phyloP scores from a whole-genome alignment of 164 flowering plant species.

The Vitis riparia region DNA sequence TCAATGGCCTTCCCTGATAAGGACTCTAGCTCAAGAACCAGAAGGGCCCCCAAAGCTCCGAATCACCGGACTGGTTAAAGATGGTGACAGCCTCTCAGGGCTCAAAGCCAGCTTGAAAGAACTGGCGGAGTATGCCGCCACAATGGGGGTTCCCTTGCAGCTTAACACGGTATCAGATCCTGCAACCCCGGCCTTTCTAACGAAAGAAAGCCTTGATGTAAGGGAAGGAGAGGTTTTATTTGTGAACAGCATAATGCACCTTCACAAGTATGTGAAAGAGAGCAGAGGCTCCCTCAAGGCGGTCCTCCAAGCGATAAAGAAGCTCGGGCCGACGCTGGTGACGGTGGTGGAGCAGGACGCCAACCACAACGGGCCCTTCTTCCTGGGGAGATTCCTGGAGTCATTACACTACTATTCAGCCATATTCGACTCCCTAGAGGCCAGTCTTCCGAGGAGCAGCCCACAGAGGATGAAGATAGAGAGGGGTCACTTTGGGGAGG shows the following conservation, averaged over 20 bases:
- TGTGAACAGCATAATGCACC: constrained; percentile 50
- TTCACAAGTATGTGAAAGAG: constrained; percentile 60
- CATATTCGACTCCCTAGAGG: constrained; percentile 62
- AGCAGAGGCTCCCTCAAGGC: constrained; percentile 56
- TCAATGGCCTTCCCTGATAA: constrained; percentile 60
- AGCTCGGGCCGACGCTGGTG: constrained; percentile 40
- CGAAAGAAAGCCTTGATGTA: constrained; percentile 36
- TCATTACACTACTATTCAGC: constrained; percentile 69
- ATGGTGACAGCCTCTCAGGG: constrained; percentile 9
- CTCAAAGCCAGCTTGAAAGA: constrained; percentile 34
- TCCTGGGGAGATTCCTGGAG: constrained; percentile 67
- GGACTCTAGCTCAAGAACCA: constrained; percentile 41
- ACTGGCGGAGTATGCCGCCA: constrained; percentile 34
- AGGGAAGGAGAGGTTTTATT: constrained; percentile 53
- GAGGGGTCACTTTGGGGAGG: constrained; percentile 46
- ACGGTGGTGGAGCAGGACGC: constrained; percentile 68
- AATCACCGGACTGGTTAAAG: constrained; percentile 39
- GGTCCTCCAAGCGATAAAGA: constrained; percentile 57
- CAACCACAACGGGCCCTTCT: constrained; percentile 71
- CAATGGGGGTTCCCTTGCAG: constrained; percentile 35
- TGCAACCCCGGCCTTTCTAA: constrained; percentile 29
- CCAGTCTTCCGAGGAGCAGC: constrained; percentile 44
- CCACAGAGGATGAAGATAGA: constrained; percentile 52
- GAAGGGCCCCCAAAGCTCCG: constrained; percentile 44
- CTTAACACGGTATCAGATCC: constrained; percentile 33